Conservation (phyloP, 1,284 basidiomycete genomes). For the Cutaneotrichosporon cavernicola region DNA sequence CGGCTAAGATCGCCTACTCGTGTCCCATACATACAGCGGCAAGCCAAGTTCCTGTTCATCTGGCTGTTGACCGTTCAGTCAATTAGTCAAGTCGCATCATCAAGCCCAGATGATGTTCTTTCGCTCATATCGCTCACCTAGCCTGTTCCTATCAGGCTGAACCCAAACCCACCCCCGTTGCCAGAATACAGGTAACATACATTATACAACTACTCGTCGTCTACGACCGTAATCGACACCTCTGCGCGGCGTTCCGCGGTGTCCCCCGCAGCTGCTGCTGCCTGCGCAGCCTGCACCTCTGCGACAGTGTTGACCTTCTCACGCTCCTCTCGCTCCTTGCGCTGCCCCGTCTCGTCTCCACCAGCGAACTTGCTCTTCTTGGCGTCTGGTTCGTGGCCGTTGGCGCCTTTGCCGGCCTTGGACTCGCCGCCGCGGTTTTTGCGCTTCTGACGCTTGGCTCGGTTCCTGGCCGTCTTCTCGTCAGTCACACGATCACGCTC, state of each 20-base stretch:
- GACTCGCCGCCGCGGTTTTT: constrained; percentile 56
- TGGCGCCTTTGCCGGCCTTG: constrained; percentile 6
- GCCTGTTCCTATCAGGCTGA: too few relatives aligned
- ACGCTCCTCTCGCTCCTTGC: constrained; percentile 31
- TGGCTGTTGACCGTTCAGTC: too few relatives aligned
- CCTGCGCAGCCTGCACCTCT: constrained; percentile 7
- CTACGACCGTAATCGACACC: constrained; percentile 46
- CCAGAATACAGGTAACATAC: not conserved
- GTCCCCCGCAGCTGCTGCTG: constrained; percentile 13
- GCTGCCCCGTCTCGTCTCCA: constrained; percentile 36
- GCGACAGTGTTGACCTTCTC: constrained; percentile 6
- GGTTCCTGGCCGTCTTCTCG: constrained; percentile 87
- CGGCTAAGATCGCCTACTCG: too few relatives aligned
- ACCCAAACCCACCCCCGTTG: too few relatives aligned
- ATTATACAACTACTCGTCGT: constrained; percentile 44
- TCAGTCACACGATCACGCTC: constrained; percentile 68
- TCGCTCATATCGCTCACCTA: too few relatives aligned
- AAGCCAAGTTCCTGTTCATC: too few relatives aligned
- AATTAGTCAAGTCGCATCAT: too few relatives aligned
- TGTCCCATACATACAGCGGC: too few relatives aligned
- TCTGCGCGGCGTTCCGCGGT: constrained; percentile 18
- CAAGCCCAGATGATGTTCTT: too few relatives aligned
- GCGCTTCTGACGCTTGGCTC: constrained; percentile 85
- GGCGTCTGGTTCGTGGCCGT: constrained; percentile 20
- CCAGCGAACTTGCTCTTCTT: constrained; percentile 45